phyloP scores from a whole-genome alignment of 2,329 filamentous ascomycete genomes.

The Neopestalotiopsis clavispora region DNA sequence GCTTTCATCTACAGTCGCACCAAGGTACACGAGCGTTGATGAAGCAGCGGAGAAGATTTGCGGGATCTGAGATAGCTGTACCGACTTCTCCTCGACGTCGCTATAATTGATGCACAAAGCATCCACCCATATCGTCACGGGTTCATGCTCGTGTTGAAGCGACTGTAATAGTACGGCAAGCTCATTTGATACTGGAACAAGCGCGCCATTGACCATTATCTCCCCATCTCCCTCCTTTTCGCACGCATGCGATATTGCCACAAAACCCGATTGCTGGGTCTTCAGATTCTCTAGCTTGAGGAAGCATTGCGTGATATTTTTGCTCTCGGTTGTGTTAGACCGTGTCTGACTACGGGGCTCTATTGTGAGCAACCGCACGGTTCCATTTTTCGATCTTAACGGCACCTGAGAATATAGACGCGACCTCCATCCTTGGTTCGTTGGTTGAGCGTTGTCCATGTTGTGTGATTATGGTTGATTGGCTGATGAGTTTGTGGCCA shows the following conservation, averaged over 20 bases:
- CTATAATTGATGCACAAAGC: slow-evolving; percentile 8
- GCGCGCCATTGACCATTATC: slow-evolving; percentile 15
- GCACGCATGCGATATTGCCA: slow-evolving; percentile 26
- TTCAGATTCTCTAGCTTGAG: slow-evolving; percentile 25
- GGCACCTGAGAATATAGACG: slow-evolving; percentile 29
- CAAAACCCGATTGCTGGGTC: slow-evolving; percentile 24
- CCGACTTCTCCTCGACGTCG: slow-evolving; percentile 21
- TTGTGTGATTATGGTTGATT: background rate
- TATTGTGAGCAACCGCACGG: slow-evolving; percentile 29
- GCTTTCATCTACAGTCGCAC: slow-evolving; percentile 22
- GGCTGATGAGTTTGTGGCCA: background rate
- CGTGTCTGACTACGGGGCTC: slow-evolving; percentile 21
- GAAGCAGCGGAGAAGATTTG: slow-evolving; percentile 23
- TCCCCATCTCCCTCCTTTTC: slow-evolving; percentile 17
- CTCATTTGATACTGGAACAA: slow-evolving; percentile 9
- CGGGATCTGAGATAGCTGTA: slow-evolving; percentile 26
- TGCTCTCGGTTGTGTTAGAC: slow-evolving; percentile 20
- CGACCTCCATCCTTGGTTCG: slow-evolving; percentile 22
- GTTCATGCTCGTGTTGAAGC: slow-evolving; percentile 22
- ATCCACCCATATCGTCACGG: slow-evolving; percentile 17
- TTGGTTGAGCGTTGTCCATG: background rate
- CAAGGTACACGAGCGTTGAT: slow-evolving; percentile 28
- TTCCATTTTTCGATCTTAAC: slow-evolving; percentile 26
- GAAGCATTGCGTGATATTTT: slow-evolving; percentile 25
- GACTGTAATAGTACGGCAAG: slow-evolving; percentile 22